Evolutionary conservation across 139 green algal genomes (phyloP).

Genomic region (Klebsormidium nitens): DNA sequence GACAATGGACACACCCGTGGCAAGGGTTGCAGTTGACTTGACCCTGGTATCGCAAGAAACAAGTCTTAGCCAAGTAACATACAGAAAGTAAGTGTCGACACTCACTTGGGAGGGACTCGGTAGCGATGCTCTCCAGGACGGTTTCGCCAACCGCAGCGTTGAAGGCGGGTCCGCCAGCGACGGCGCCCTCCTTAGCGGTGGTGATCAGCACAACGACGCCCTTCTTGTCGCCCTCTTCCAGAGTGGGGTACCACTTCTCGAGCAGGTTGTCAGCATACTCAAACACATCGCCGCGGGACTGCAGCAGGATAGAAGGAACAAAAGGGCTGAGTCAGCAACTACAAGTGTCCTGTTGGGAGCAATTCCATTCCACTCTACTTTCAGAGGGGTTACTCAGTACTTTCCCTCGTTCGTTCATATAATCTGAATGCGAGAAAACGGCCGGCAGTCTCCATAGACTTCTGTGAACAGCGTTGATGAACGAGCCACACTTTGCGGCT

Average conservation of each 20-base stretch:
- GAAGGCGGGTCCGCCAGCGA: slow-evolving; percentile 82
- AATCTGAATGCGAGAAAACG: too few species aligned
- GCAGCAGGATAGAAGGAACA: not conserved
- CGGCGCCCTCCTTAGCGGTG: slow-evolving; percentile 84
- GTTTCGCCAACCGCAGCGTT: slow-evolving; percentile 79
- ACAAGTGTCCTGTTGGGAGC: not conserved
- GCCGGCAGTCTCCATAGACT: not conserved
- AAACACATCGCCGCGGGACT: slow-evolving; percentile 41
- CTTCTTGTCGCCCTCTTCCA: slow-evolving; percentile 68
- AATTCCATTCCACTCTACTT: too few species aligned
- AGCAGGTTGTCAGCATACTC: slow-evolving; percentile 44
- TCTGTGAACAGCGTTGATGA: not conserved
- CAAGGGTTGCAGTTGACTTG: too few species aligned
- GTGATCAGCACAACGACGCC: slow-evolving; percentile 91
- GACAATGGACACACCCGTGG: too few species aligned
- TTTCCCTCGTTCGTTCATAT: too few species aligned
- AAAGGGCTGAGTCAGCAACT: not conserved
- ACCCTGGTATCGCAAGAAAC: too few species aligned
- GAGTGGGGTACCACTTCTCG: slow-evolving; percentile 48
- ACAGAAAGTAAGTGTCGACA: too few species aligned
- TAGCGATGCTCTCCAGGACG: slow-evolving; percentile 82
- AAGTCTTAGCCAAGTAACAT: too few species aligned
- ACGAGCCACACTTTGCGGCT: not conserved
- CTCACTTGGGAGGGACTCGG: slow-evolving; percentile 93
- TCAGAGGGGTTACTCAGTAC: too few species aligned